Percentiles rank a stretch among this genome's conserved stretches.
Evolutionary conservation across 768 basidiomycete species (phyloP).

Genomic region (Auriscalpium vulgare): DNA sequence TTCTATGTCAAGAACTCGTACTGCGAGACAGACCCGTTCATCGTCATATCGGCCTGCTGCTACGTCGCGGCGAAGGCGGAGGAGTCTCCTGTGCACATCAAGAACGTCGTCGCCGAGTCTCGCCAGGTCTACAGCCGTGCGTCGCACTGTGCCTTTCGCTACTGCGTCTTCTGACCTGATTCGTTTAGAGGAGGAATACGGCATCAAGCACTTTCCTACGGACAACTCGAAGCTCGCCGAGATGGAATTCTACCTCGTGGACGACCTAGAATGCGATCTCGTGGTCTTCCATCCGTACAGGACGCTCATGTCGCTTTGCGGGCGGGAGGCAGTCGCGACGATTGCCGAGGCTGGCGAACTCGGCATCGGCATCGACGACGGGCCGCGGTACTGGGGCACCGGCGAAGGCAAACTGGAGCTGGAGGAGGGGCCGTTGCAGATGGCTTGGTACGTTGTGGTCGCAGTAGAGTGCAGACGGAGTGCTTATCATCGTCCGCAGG

Average conservation of each 20-base stretch:
- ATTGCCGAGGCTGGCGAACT: constrained; percentile 49
- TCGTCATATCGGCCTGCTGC: constrained; percentile 87
- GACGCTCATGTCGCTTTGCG: constrained; percentile 72
- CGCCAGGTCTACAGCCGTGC: constrained; percentile 65
- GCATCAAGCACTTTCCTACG: constrained; percentile 70
- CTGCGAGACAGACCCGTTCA: constrained; percentile 91
- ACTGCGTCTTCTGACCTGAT: neutral
- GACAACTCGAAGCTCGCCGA: constrained; percentile 92
- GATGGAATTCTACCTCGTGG: constrained; percentile 98
- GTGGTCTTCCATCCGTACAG: constrained; percentile 93
- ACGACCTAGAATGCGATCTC: constrained; percentile 93
- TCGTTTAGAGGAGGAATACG: constrained; percentile 52
- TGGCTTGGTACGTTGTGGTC: constrained; percentile 65
- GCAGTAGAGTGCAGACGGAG: neutral
- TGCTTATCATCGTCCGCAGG: constrained; percentile 35
- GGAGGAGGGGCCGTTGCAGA: constrained; percentile 71
- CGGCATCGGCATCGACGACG: constrained; percentile 49
- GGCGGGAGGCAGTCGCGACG: constrained; percentile 41
- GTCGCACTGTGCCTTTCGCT: constrained; percentile 17
- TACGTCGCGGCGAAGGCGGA: constrained; percentile 98
- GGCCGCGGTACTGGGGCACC: constrained; percentile 68
- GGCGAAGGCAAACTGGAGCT: constrained; percentile 75
- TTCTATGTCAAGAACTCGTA: constrained; percentile 96
- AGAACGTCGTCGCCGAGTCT: constrained; percentile 82
- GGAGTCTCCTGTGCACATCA: constrained; percentile 92